phyloP scores from a whole-genome alignment of 345 rosid species.

The Punica granatum region DNA sequence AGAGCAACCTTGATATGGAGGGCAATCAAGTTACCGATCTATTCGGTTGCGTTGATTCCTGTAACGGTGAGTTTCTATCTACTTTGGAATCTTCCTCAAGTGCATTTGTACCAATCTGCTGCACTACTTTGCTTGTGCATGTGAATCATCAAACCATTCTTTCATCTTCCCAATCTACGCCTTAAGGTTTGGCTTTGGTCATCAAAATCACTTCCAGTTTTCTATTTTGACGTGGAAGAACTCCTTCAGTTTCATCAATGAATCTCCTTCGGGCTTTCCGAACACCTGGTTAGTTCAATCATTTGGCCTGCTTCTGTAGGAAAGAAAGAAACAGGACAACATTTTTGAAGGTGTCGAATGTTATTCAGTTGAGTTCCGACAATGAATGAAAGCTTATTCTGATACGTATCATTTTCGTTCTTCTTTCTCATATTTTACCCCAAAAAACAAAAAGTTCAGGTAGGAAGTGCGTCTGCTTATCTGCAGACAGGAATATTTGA shows the following conservation, averaged over 20 bases:
- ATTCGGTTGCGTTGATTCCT: constrained; percentile 82
- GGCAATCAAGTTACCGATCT: constrained; percentile 77
- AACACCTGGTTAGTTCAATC: too few relatives aligned
- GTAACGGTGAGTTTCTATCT: constrained; percentile 49
- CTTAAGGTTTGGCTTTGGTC: too few relatives aligned
- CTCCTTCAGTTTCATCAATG: too few relatives aligned
- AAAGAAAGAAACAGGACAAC: too few relatives aligned
- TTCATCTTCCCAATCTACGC: too few relatives aligned
- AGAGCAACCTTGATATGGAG: constrained; percentile 74
- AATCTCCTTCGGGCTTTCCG: background rate
- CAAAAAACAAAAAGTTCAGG: constrained; percentile 52
- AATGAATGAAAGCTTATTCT: background rate
- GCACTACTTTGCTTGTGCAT: background rate
- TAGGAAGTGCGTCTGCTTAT: constrained; percentile 82
- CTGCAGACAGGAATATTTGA: constrained; percentile 57
- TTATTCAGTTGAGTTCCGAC: background rate
- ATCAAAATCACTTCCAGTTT: too few relatives aligned
- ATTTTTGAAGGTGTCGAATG: background rate
- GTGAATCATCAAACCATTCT: too few relatives aligned
- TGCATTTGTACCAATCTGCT: background rate
- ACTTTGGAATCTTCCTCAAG: too few relatives aligned
- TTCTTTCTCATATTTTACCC: constrained; percentile 8
- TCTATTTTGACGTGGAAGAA: too few relatives aligned
- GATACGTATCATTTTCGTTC: background rate
- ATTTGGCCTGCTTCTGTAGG: too few relatives aligned